Base-by-base conservation (phyloP, 2,329 filamentous ascomycete species). In the Calonectria leucothoes region DNA sequence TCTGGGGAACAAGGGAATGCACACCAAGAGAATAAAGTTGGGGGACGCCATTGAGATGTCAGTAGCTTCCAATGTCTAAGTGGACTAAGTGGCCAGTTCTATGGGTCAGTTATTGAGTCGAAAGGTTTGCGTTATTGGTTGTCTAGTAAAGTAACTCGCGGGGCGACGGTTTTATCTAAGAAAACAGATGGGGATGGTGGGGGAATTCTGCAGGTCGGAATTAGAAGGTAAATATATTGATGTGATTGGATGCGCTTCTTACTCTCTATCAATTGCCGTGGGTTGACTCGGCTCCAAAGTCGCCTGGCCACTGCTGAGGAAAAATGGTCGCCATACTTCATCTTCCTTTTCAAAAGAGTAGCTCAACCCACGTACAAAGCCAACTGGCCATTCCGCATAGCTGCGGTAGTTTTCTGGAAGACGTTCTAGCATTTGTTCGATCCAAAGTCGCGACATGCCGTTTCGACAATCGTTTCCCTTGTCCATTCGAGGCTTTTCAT, bases 401-500 rank as follows among this genome's bases (percentile, higher is more conserved):
- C 74, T 59, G 0, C 75, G 77, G 66, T 85, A 83, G 39, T 82
- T 72, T 2, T 42, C 70, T 11, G 81, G 83, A 42, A 85, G 78
- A 1, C 81, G 77, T 6, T 79, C 75, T 11, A 83, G 81, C 14
- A 87, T 83, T 33, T 78, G 74, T 49, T 84, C 81, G 0, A 82
- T 80, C 86, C 87, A 88, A 15, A 84, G 78, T 48, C 85, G 78
- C 4, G 82, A 83, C 72, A 82, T 81, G 27, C 73, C 75, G 29
- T 80, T 80, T 48, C 79, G 74, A 23, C 72, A 76, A 23, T 78
- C 73, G 15, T 75, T 73, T 0, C 78, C 77, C 35, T 77, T 76
- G 11, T 72, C 61, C 3, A 31, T 35, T 1, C 63, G 31, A 5
- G 25, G 37, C 11, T 23, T 45, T n/a, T 29, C 29, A n/a, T 12